Conservation (phyloP, 192 early-diverging fungal species). For the Coemansia nantahalensis region DNA sequence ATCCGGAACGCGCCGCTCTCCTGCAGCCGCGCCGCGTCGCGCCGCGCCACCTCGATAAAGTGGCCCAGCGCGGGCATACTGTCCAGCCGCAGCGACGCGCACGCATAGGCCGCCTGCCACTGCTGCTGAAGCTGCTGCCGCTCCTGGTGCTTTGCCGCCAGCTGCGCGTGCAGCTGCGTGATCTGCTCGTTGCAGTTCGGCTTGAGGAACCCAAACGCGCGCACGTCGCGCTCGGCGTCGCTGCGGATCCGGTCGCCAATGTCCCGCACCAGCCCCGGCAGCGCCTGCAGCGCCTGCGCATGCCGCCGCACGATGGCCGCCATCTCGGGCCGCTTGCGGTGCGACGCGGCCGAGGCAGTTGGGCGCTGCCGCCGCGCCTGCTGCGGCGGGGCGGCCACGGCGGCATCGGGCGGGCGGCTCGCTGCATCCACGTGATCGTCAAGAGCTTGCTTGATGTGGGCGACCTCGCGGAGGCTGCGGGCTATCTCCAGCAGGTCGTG, state of each 20-base stretch:
- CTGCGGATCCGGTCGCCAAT: slow-evolving; percentile 52
- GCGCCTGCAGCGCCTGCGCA: slow-evolving; percentile 41
- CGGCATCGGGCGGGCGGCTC: not conserved
- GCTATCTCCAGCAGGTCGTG: slow-evolving; percentile 63
- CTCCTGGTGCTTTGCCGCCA: slow-evolving; percentile 47
- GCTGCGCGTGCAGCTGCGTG: slow-evolving; percentile 34
- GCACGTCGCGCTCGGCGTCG: slow-evolving; percentile 45
- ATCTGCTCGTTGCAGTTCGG: slow-evolving; percentile 43
- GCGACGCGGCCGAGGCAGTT: not conserved
- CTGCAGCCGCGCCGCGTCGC: slow-evolving; percentile 43
- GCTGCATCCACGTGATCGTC: slow-evolving; percentile 13
- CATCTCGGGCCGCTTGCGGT: slow-evolving; percentile 2
- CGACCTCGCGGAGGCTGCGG: slow-evolving; percentile 56
- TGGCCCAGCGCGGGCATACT: slow-evolving; percentile 45
- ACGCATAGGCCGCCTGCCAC: slow-evolving; percentile 31
- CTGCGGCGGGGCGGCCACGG: not conserved
- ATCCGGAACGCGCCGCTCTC: slow-evolving; percentile 33
- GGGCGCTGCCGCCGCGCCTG: not conserved
- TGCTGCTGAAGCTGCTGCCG: slow-evolving; percentile 37
- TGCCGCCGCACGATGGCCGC: slow-evolving; percentile 23
- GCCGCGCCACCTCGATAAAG: slow-evolving; percentile 56
- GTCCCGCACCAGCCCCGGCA: slow-evolving; percentile 32
- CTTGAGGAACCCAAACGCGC: slow-evolving; percentile 56
- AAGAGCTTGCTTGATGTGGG: slow-evolving; percentile 44
- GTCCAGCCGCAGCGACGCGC: slow-evolving; percentile 45